A percentile compares a stretch with the other conserved stretches of the same genome.
phyloP scores from a whole-genome alignment of 1,139 yeast species.

The Zygosaccharomyces pseudobailii region DNA sequence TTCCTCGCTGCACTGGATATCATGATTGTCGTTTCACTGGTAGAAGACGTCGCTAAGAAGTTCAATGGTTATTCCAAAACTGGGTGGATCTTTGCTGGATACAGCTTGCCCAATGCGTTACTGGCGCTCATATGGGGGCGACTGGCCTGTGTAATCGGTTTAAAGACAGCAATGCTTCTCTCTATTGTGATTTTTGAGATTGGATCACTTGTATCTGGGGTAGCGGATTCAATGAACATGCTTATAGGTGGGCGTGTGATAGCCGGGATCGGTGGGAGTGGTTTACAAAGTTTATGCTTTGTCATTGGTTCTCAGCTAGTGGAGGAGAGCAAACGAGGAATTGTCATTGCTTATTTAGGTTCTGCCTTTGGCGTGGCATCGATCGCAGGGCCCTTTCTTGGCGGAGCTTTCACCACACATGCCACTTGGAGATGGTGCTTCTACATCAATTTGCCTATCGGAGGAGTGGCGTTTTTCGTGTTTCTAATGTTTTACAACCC shows the following conservation, averaged over 20 bases:
- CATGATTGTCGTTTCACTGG: conserved; percentile 57
- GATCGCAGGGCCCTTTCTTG: conserved; percentile 62
- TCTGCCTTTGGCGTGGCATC: conserved; percentile 52
- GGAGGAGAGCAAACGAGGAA: conserved; percentile 53
- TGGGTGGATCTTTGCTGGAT: conserved; percentile 61
- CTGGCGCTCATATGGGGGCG: conserved; percentile 60
- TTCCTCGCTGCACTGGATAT: conserved; percentile 65
- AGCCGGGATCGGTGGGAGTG: conserved; percentile 73
- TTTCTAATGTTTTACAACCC: conserved; percentile 52
- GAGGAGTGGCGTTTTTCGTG: conserved; percentile 49
- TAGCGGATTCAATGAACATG: conserved; percentile 53
- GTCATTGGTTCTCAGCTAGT: conserved; percentile 59
- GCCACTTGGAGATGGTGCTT: conserved; percentile 80
- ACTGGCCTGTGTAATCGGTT: conserved; percentile 55
- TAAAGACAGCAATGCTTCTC: conserved; percentile 47
- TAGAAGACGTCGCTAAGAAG: conserved; percentile 51
- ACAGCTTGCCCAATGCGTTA: conserved; percentile 54
- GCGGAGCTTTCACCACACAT: conserved; percentile 59
- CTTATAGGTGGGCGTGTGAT: conserved; percentile 67
- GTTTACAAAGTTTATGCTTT: conserved; percentile 54
- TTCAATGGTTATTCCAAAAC: conserved; percentile 51
- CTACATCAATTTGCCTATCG: conserved; percentile 65
- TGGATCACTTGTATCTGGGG: conserved; percentile 59
- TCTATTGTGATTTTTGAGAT: conserved; percentile 54
- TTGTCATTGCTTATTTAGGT: conserved; percentile 47